These are phyloP conservation scores for Halteria grandinella DNA, from an alignment of 73 alveolate species.

Conservation along the genomic window DNA sequence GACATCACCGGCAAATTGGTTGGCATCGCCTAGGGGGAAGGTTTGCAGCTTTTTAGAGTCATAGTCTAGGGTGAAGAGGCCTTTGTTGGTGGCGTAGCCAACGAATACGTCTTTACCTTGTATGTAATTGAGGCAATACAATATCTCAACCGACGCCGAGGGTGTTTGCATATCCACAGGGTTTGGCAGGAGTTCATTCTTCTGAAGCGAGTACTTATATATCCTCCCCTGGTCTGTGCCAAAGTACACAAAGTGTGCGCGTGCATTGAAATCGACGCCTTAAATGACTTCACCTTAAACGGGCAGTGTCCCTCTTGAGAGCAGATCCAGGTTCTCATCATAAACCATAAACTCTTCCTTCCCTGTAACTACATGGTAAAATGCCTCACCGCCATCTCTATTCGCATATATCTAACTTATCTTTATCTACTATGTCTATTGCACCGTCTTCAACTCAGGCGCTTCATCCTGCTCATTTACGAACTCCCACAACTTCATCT, in stretches of 20 bases:
- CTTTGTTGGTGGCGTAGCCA: background rate
- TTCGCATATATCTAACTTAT: constrained; percentile 47
- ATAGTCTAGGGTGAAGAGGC: background rate
- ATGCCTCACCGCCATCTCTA: constrained; percentile 13
- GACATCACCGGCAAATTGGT: constrained; percentile 1
- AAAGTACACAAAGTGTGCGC: background rate
- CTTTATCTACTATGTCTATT: constrained; percentile 29
- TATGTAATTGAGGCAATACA: background rate
- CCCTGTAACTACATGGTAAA: constrained; percentile 49
- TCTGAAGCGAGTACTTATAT: constrained; percentile 8
- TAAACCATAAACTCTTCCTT: constrained; percentile 56
- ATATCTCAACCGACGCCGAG: constrained; percentile 4
- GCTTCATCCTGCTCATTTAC: constrained; percentile 47
- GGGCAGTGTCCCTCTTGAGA: constrained; percentile 5
- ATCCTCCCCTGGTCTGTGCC: constrained; percentile 58
- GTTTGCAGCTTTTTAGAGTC: background rate
- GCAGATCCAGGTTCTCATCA: constrained; percentile 35
- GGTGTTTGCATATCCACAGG: constrained; percentile 19
- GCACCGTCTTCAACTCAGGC: constrained; percentile 56
- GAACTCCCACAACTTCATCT: constrained; percentile 61
- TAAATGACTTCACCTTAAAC: background rate
- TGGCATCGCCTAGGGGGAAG: background rate
- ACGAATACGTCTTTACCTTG: constrained; percentile 25
- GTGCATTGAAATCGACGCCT: constrained; percentile 28
- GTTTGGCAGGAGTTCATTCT: constrained; percentile 8